phyloP scores from a whole-genome alignment of 2,329 filamentous ascomycete genomes.

The Colletotrichum lentis region DNA sequence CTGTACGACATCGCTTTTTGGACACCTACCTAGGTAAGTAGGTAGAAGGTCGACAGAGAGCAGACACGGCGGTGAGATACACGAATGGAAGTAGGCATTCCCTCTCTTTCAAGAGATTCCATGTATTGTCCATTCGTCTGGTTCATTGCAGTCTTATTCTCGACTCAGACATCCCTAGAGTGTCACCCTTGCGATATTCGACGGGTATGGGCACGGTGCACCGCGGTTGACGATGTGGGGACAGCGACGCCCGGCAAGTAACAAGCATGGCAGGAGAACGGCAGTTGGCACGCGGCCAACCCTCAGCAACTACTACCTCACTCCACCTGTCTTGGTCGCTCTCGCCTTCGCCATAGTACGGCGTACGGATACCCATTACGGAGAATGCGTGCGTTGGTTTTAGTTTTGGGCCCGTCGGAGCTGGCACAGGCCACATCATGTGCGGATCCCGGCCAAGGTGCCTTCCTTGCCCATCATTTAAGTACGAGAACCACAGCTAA shows the following conservation, averaged over 20 bases:
- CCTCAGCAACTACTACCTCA: neutral
- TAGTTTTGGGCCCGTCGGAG: neutral
- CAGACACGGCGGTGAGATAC: neutral
- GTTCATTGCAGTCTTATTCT: neutral
- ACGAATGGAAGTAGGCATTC: neutral
- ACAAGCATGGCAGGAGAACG: constrained; percentile 24
- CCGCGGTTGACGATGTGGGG: constrained; percentile 29
- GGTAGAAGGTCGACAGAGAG: no score
- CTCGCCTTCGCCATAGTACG: neutral
- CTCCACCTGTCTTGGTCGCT: constrained; percentile 1
- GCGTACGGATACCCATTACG: neutral
- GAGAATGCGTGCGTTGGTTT: neutral
- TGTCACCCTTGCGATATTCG: constrained; percentile 9
- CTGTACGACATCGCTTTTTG: neutral
- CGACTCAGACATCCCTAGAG: neutral
- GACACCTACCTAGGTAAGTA: neutral
- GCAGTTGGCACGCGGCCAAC: constrained; percentile 33
- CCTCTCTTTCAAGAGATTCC: neutral
- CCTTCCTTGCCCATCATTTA: constrained; percentile 5
- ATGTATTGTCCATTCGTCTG: neutral
- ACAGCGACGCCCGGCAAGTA: constrained; percentile 19
- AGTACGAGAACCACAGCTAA: neutral
- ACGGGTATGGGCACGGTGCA: constrained; percentile 27
- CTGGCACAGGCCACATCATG: constrained; percentile 10
- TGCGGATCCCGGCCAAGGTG: constrained; percentile 2